Evolutionary conservation across 306 rosid species (phyloP), one percentile per base, ranked within the genome.

Genomic region (Pterocarpus santalinus): DNA sequence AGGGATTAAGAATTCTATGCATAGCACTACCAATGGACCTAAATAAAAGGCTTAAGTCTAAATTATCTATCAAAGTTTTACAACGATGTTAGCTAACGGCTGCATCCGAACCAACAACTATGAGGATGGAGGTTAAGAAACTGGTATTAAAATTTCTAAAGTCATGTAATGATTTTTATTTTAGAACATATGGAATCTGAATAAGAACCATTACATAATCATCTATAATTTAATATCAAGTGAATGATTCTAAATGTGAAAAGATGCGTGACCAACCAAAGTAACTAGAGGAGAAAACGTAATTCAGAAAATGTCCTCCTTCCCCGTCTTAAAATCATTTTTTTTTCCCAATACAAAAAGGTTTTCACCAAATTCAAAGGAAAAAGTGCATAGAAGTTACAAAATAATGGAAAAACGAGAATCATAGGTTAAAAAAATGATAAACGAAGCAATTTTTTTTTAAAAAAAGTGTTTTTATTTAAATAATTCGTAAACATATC

Each of bases 221-320:
- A 7, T 3, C 55, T 67, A 34, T 9, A n/a, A 44, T 75, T 33
- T 4, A 66, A 33, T 12, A 46, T 32, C 17, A 8, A 77, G 66
- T 2, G 57, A 68, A 10, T 62, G 38, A 73, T 61, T 70, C 32
- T 69, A 76, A 61, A 36, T 47, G 49, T 76, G 77, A 82, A 49
- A 60, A 82, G 78, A 62, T n/a, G 62, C 41, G 15, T 51, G 36
- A 82, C 56, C 82, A 76, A 76, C 85, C 53, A 7, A 62, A 63
- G 7, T 8, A 41, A 39, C 52, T 49, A 22, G 60, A 61, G 64
- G 72, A 22, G 72, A 14, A 60, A 47, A 80, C 70, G 14, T n/a
- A 15, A 35, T 13, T 51, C 3, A 7, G 38, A 51, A 41, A 16
- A 38, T 36, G n/a, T 47, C 47, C 47, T 43, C 8, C 10, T 2